A percentile compares a stretch with the other conserved stretches of the same genome.
Conservation (phyloP, 202 grass and related monocot genomes). For the Saccharum hybrid region DNA sequence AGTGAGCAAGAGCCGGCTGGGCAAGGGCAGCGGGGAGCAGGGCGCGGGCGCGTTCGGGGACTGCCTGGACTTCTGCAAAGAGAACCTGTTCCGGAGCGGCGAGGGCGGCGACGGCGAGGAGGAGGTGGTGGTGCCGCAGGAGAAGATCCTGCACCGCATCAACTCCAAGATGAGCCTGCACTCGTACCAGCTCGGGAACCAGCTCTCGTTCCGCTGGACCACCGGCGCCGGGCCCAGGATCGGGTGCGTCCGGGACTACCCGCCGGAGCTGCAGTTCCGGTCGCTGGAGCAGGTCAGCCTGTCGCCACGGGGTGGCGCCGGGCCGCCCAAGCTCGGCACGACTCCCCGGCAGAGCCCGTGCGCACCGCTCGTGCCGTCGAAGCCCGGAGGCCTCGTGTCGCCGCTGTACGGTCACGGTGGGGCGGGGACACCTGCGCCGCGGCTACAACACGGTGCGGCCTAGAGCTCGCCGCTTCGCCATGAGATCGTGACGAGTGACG, state of each 20-base stretch:
- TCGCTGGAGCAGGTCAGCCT: constrained; percentile 77
- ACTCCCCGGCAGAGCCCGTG: constrained; percentile 38
- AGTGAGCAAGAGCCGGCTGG: constrained; percentile 43
- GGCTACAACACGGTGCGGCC: constrained; percentile 40
- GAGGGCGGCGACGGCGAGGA: constrained; percentile 44
- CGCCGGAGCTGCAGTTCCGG: constrained; percentile 76
- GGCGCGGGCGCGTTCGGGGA: constrained; percentile 53
- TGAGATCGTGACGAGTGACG: no score
- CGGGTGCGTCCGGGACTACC: constrained; percentile 87
- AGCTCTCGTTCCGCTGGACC: constrained; percentile 81
- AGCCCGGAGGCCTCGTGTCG: constrained; percentile 41
- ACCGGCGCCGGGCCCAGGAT: constrained; percentile 87
- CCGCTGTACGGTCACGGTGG: neutral
- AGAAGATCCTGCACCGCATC: constrained; percentile 75
- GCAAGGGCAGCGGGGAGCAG: constrained; percentile 37
- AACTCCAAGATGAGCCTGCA: constrained; percentile 76
- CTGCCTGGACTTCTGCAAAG: constrained; percentile 59
- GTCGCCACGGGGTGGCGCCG: constrained; percentile 53
- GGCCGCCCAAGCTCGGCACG: constrained; percentile 27
- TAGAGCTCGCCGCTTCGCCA: no score
- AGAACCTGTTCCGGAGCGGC: constrained; percentile 51
- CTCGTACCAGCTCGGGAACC: constrained; percentile 88
- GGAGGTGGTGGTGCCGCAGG: constrained; percentile 54
- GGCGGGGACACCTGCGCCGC: constrained; percentile 2
- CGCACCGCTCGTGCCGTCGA: constrained; percentile 17